Base-by-base conservation (phyloP, 352 stramenopile genomes). In the Lagenidium giganteum region DNA sequence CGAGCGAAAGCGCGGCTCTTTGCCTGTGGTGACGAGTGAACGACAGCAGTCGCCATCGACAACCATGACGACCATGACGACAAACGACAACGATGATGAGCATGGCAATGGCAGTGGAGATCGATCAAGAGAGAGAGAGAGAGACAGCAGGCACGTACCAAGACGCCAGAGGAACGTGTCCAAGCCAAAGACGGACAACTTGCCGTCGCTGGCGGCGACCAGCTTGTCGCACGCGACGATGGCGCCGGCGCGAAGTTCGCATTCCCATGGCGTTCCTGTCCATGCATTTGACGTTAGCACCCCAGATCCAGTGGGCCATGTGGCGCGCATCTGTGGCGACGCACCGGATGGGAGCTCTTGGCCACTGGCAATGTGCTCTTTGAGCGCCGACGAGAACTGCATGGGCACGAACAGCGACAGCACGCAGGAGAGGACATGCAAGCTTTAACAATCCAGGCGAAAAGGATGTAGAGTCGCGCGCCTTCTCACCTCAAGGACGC, bases 161-260 rank as follows among this genome's bases (percentile, higher is more conserved):
- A 88, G 44, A 21, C 75, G 74, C 80, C 80, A 88, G 14, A 92
- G 55, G 50, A 88, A 92, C 14, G 53, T 74, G 54, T 80, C 72
- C 8, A 92, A 42, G 22, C 78, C 73, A 7, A 74, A 46, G 3
- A 47, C 53, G n/a, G 31, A 39, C 20, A 86, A 21, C n/a, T 57
- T 60, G 16, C 73, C 77, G 4, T 78, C 59, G 42, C 67, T 76
- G 21, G 52, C 62, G 8, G 54, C 50, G n/a, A 84, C 60, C 51
- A 92, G 87, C 55, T 75, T 47, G 9, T 88, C 72, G 9, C 67
- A 80, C 2, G 80, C 80, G 12, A 92, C 74, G 34, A 89, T 34
- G 13, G 67, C 74, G 4, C 57, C 72, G 1, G 80, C 80, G 16
- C 80, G 74, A 17, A 92, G 24, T 40, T 92, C 80, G 32, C 73